A percentile compares a stretch with the other conserved stretches of the same genome.
Conservation (phyloP, 306 rosid genomes). For the Oemleria cerasiformis region DNA sequence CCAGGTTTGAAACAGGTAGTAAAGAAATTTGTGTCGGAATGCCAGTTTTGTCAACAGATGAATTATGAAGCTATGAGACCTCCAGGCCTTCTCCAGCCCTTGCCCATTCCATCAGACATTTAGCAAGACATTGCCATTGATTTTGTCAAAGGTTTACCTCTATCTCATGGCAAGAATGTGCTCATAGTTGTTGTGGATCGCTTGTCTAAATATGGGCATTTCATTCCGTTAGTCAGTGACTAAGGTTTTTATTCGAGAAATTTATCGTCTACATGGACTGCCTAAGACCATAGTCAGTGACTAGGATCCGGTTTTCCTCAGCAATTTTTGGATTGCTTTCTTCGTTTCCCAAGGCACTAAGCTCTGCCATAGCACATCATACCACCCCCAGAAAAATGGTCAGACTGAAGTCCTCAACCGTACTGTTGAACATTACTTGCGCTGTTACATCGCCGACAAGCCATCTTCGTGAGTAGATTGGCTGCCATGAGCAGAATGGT, state of each 20-base stretch:
- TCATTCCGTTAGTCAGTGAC: accelerated
- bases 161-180: not conserved
- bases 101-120: no score
- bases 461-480: not conserved
- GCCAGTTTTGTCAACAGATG: no score
- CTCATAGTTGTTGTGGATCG: not conserved
- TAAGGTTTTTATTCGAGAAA: not conserved
- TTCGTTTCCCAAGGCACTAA: not conserved
- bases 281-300: not conserved
- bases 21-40: no score
- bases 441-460: not conserved
- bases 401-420: not conserved
- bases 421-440: not conserved
- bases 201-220: not conserved
- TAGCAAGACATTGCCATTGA: no score
- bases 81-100: no score
- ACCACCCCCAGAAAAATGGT: not conserved
- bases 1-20: no score
- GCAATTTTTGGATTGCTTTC: not conserved
- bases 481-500: not conserved
- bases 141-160: no score
- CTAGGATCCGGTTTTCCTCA: not conserved
- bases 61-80: no score
- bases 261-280: no score
- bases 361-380: not conserved